Base-by-base conservation (phyloP, 2,329 filamentous ascomycete species). In the Basipetospora chlamydospora region DNA sequence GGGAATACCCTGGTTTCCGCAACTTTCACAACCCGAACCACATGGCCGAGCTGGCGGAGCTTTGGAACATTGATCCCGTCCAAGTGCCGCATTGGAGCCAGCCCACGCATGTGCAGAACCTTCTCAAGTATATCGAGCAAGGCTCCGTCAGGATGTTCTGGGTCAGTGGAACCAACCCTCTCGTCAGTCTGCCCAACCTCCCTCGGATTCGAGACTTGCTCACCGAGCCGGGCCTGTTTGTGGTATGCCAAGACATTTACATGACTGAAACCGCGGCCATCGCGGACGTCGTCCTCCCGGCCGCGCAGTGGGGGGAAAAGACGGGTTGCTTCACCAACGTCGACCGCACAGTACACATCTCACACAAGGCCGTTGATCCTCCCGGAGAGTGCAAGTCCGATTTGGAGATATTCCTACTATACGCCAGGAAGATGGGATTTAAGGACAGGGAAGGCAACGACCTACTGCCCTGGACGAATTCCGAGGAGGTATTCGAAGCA, bases 311-410 rank as follows among this genome's bases (percentile, higher is more conserved):
- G 52, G 54, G 47, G 4, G 55, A 59, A 41, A 59, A 58, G 39
- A 58, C 55, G 5, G 55, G 55, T 0, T 53, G 49, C 39, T 58
- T 58, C 41, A 58, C 56, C 11, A 59, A 59, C 35, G 56, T 46
- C 9, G 56, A 58, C 41, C 48, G 55, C 10, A 58, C 55, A 3
- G 51, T 57, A 30, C 55, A 58, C 42, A 42, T 58, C 20, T 54
- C 53, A 0, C 44, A 51, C 28, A 57, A 58, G 36, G 56, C 56
- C 3, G 51, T 57, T 4, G 53, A 58, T 2, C 55, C 55, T 2
- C 56, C 55, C 0, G 55, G 55, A 3, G 55, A 58, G 39, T 49
- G 53, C 12, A 51, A 43, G 33, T 35, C 53, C 0, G 55, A 59
- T 37, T 41, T 59, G 21, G 47, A 55, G 5, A 59, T 59, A 34